Percentiles rank a stretch among this genome's conserved stretches.
These are phyloP conservation scores for Parasitella parasitica DNA, from an alignment of 371 early-diverging fungal genomes.

Conservation along the genomic window DNA sequence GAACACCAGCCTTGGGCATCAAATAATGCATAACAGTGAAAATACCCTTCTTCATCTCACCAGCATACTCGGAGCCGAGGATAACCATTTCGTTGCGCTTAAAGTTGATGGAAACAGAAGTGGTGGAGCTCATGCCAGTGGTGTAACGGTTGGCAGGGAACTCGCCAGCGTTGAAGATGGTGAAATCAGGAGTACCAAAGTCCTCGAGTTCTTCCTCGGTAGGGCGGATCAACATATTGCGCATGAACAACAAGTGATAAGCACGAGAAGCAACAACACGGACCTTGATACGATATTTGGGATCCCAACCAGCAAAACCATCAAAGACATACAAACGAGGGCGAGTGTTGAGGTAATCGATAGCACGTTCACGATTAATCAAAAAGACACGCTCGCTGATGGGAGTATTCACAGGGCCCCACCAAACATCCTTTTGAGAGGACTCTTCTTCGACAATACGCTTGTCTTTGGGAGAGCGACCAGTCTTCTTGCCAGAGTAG, in stretches of 20 bases:
- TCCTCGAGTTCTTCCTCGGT: slow-evolving; percentile 87
- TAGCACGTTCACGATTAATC: slow-evolving; percentile 94
- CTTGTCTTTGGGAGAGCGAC: slow-evolving; percentile 92
- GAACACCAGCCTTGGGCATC: slow-evolving; percentile 96
- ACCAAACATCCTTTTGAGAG: slow-evolving; percentile 86
- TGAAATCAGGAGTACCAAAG: slow-evolving; percentile 96
- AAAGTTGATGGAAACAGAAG: slow-evolving; percentile 92
- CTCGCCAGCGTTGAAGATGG: slow-evolving; percentile 95
- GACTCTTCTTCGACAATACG: slow-evolving; percentile 91
- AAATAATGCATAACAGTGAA: slow-evolving; percentile 99
- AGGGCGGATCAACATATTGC: slow-evolving; percentile 98
- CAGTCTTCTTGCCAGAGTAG: slow-evolving; percentile 89
- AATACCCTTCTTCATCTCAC: slow-evolving; percentile 99
- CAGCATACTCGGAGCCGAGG: slow-evolving; percentile 96
- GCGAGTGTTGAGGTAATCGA: slow-evolving; percentile 96
- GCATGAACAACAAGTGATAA: slow-evolving; percentile 96
- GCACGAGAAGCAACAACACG: slow-evolving; percentile 95
- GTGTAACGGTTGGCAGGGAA: slow-evolving; percentile 97
- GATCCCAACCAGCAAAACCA: slow-evolving; percentile 94
- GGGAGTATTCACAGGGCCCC: slow-evolving; percentile 96
- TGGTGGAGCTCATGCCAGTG: slow-evolving; percentile 95
- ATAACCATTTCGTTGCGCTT: slow-evolving; percentile 84
- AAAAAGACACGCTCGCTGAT: slow-evolving; percentile 87
- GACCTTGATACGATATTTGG: slow-evolving; percentile 95
- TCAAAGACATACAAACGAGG: slow-evolving; percentile 94